Percentiles rank a stretch among this genome's conserved stretches.
Evolutionary conservation across 179 eudicot genomes (phyloP).

Genomic region (Corrigiola litoralis): DNA sequence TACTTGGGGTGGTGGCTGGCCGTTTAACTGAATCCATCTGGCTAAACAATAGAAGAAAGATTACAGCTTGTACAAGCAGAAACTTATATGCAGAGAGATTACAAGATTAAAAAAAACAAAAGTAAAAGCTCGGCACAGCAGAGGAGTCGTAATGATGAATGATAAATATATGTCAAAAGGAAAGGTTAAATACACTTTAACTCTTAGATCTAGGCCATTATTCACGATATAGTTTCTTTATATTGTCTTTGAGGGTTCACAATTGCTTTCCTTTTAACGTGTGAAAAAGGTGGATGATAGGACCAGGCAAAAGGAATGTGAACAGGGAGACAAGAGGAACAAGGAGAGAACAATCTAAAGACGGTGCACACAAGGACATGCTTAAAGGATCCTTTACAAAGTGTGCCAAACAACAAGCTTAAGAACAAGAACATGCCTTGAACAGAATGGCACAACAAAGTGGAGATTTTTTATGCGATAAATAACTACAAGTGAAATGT

Average conservation of each 20-base stretch:
- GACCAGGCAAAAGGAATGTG: constrained; percentile 16
- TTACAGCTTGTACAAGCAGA: too few relatives aligned
- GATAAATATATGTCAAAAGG: constrained; percentile 26
- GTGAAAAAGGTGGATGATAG: constrained; percentile 18
- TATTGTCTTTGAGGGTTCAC: constrained; percentile 17
- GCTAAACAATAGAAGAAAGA: too few relatives aligned
- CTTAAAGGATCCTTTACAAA: not conserved
- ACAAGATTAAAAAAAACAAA: not conserved
- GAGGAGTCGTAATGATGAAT: constrained; percentile 17
- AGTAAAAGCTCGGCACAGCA: constrained; percentile 1
- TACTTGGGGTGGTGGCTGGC: constrained; percentile 42
- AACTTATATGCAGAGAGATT: not conserved
- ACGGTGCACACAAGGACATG: not conserved
- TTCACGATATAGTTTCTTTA: constrained; percentile 16
- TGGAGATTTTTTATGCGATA: not conserved
- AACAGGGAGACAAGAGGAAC: constrained; percentile 18
- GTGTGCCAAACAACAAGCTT: not conserved
- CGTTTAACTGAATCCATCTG: constrained; percentile 72
- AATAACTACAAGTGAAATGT: not conserved
- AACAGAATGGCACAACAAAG: not conserved
- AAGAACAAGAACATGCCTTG: constrained; percentile 3
- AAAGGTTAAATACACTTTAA: constrained; percentile 41
- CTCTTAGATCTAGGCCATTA: constrained; percentile 31
- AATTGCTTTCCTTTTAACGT: constrained; percentile 23
- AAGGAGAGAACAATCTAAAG: constrained; percentile 6